Base-by-base conservation (phyloP, 1,284 basidiomycete genomes). In the Fomitopsis palustris region DNA sequence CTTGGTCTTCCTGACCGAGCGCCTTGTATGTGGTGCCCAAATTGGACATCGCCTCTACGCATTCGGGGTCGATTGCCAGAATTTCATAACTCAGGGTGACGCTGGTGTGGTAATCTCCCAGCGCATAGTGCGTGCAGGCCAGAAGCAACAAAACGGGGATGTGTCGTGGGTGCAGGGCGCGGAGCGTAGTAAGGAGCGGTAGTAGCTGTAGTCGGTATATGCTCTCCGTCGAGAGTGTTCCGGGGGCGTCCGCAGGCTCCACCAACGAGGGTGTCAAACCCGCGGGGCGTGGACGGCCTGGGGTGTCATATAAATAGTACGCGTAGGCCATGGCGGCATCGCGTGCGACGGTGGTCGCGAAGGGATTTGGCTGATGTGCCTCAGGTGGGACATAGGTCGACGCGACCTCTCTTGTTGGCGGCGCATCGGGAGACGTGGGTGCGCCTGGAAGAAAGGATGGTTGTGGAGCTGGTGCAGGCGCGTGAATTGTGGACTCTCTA, bases 11-110 rank as follows among this genome's bases (percentile, higher is more conserved):
- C 9, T 61, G 61, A 31, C 66, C 64, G 39, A 54, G 75, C 70
- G 77, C 76, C 21, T 77, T 74, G 54, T 79, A 67, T 6, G 80
- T 78, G 8, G 79, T 81, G 5, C 81, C 82, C 41, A 83, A 77
- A 62, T 84, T 84, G 57, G 74, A 75, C 78, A 81, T 79, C 8
- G 78, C 78, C 66, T 81, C 79, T 33, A 67, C 70, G 33, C 58
- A 68, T 43, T 60, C 58, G 3, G 64, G 49, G 19, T 71, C 61
- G 25, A 71, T 58, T 16, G 57, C n/a, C 23, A 71, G 59, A 19
- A 70, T 70, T 12, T 69, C 62, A n/a, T 65, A 57, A 58, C 64
- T 68, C 31, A 65, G 57, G 19, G 55, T 23, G 2, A 71, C 45
- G 51, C 67, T 67, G 10, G 61, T 19, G n/a, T 67, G 58, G 25